Base-by-base conservation (phyloP, 2,329 filamentous ascomycete species). In the Sphaerulina populicola region DNA sequence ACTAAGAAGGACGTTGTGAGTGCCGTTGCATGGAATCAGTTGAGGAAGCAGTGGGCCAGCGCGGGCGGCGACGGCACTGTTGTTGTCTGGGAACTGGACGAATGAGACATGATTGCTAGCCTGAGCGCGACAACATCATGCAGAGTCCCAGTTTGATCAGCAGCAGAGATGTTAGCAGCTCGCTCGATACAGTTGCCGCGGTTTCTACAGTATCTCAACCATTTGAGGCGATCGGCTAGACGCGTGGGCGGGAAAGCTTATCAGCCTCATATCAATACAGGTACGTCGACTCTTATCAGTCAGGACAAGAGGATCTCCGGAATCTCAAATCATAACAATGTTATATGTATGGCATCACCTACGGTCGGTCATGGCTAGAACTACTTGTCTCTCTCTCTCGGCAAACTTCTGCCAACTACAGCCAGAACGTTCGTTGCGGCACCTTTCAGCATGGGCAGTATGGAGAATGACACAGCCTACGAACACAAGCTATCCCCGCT, bases 21-120 rank as follows among this genome's bases (percentile, higher is more conserved):
- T 57, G 72, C 72, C 30, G 72, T 77, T 11, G 70, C 71, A 0
- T 74, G 73, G 60, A 75, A 74, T 59, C 65, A 67, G 52, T 60
- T 65, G 37, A 66, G 72, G 36, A 71, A 69, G 58, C 71, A 73
- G 54, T 75, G 72, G 71, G 71, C 69, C 15, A 76, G 73, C 62
- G 74, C 70, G 35, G 74, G 73, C 31, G 74, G 72, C 7, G 72
- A 77, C 62, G 74, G 74, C 14, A 62, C 49, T 46, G 66, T 69
- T n/a, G 62, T 65, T 6, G 56, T 69, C 9, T 68, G 67, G 67
- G 63, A 62, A 11, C 44, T 48, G 23, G 47, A 52, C 9, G 55
- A 60, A 29, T 60, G 51, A 59, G 21, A 14, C 2, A 18, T 27
- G 3, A 12, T 27, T 5, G 10, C 15, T 18, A 27, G 6, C 23